Conservation (phyloP, 2,329 filamentous ascomycete genomes). For the Penicillium verrucosum region DNA sequence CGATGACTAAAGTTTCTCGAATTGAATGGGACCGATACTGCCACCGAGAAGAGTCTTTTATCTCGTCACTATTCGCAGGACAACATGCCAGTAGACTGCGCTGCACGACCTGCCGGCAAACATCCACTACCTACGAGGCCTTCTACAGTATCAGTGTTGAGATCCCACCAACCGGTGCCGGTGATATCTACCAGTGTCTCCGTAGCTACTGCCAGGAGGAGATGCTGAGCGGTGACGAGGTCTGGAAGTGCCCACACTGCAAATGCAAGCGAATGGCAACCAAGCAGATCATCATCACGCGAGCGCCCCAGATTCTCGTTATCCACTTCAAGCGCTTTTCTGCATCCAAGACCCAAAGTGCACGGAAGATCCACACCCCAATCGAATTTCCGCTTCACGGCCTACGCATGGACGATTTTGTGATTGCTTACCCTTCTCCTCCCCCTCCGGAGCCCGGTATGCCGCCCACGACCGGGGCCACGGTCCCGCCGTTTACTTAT, state of each 20-base stretch:
- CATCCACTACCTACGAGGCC: slow-evolving; percentile 64
- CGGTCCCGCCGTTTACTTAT: slow-evolving; percentile 64
- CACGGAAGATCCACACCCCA: slow-evolving; percentile 66
- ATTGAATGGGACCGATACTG: slow-evolving; percentile 73
- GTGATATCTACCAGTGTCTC: slow-evolving; percentile 66
- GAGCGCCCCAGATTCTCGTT: slow-evolving; percentile 75
- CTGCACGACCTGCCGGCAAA: slow-evolving; percentile 60
- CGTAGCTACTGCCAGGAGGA: slow-evolving; percentile 67
- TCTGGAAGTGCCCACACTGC: slow-evolving; percentile 73
- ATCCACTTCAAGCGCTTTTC: slow-evolving; percentile 72
- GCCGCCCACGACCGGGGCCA: slow-evolving; percentile 52
- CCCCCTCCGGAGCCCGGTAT: slow-evolving; percentile 33
- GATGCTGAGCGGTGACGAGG: slow-evolving; percentile 62
- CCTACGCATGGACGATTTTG: slow-evolving; percentile 61
- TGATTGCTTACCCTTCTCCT: slow-evolving; percentile 49
- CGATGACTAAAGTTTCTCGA: slow-evolving; percentile 62
- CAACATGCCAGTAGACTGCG: slow-evolving; percentile 61
- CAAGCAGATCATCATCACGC: slow-evolving; percentile 70
- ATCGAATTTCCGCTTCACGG: slow-evolving; percentile 75
- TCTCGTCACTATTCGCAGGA: slow-evolving; percentile 76
- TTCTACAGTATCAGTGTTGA: slow-evolving; percentile 70
- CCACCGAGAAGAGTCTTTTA: slow-evolving; percentile 68
- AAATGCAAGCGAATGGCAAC: slow-evolving; percentile 63
- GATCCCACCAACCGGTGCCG: slow-evolving; percentile 60
- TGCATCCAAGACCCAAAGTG: slow-evolving; percentile 54